Evolutionary conservation across 2,329 filamentous ascomycete species (phyloP).

Genomic region (Scedosporium apiospermum): DNA sequence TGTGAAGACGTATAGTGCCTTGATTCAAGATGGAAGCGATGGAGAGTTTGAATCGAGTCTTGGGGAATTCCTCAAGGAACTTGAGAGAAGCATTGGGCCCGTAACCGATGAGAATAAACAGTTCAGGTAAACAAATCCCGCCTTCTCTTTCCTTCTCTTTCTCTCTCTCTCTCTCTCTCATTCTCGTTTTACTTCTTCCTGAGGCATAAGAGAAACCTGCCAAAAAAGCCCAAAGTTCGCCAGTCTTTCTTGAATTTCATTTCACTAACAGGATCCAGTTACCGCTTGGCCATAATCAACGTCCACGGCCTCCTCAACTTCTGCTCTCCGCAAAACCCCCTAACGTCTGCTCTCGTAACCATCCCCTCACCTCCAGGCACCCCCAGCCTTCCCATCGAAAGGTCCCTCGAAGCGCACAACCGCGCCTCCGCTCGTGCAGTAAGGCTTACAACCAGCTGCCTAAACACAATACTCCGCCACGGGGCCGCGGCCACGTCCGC

Average conservation of each 20-base stretch:
- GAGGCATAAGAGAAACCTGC: neutral
- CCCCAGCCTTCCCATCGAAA: neutral
- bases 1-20: constrained; percentile 52
- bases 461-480: neutral
- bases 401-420: neutral
- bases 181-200: neutral
- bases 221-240: too few relatives aligned
- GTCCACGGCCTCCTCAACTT: neutral
- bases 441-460: neutral
- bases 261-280: neutral
- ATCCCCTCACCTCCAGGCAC: neutral
- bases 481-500: constrained; percentile 37
- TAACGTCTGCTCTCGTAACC: constrained; percentile 12
- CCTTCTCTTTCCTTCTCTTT: neutral
- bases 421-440: neutral
- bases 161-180: neutral
- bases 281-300: neutral
- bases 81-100: constrained; percentile 22
- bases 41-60: constrained; percentile 32
- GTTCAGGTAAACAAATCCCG: neutral
- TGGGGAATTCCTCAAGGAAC: neutral
- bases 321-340: constrained; percentile 27
- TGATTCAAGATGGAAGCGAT: constrained; percentile 19
- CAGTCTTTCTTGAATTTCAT: neutral
- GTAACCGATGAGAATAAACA: neutral